A percentile compares a stretch with the other conserved stretches of the same genome.
phyloP scores from a whole-genome alignment of 1,284 basidiomycete species.

The Sporisorium reilianum region DNA sequence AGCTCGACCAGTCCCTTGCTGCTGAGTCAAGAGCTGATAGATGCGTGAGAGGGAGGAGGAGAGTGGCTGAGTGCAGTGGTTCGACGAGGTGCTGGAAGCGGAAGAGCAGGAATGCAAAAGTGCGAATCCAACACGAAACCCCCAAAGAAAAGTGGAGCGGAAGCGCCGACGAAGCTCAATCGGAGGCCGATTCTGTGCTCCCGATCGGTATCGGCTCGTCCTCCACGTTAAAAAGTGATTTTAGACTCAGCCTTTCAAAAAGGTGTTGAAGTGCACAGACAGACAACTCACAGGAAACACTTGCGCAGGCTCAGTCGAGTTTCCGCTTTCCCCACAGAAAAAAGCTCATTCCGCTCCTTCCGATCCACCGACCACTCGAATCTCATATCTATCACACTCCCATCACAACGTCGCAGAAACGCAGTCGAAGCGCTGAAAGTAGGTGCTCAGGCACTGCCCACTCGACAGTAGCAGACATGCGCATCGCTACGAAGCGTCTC shows the following conservation, averaged over 20 bases:
- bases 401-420: background rate
- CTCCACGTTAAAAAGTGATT: constrained; percentile 14
- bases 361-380: background rate
- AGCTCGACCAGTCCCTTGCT: background rate
- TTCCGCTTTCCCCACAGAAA: constrained; percentile 3
- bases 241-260: constrained; percentile 32
- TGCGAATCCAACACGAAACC: background rate
- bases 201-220: background rate
- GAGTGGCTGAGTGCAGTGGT: background rate
- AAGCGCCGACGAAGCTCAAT: constrained; percentile 1
- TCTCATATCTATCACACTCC: background rate
- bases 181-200: background rate
- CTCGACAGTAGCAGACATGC: constrained; percentile 26
- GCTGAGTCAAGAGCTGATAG: background rate
- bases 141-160: constrained; percentile 7
- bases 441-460: constrained; percentile 9
- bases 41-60: background rate
- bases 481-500: constrained; percentile 55
- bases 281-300: no score
- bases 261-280: constrained; percentile 10
- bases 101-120: background rate
- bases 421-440: background rate
- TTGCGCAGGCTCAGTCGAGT: constrained; percentile 6
- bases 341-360: constrained; percentile 1
- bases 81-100: background rate